Evolutionary conservation across 257 asterid species (phyloP), one percentile per base, ranked within the genome.

Genomic region (Fraxinus anomala): DNA sequence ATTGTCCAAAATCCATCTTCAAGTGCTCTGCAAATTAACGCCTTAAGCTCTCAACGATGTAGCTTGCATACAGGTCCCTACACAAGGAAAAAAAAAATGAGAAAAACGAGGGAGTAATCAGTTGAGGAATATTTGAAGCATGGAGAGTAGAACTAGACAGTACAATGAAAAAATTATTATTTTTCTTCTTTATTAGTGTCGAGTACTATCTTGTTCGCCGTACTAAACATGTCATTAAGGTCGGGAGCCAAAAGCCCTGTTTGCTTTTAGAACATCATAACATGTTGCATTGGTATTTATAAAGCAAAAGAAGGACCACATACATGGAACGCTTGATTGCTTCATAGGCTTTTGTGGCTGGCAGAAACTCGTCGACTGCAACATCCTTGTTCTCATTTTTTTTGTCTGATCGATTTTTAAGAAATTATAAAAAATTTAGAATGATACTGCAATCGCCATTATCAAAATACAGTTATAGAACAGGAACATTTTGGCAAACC

Each of bases 371-470:
- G 63, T 88, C 87, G 8, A 95, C 98, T 3, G 92, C 98, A 70
- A 92, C 98, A 34, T 91, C 98, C 86, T 95, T 92, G 89, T 93
- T 93, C 94, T 95, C 98, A 74, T 95, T 93, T 86, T 93, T 95
- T 89, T 95, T 93, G 79, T 95, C 98, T 92, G 82, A 70, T 77
- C 70, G 44, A 80, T 79, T 24, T 70, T 90, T 82, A 86, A 85
- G 89, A 73, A 85, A 31, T 31, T 37, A 34, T 26, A 17, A 81
- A 26, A n/a, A 19, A 17, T 3, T 3, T 10, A 33, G 49, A 7
- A 54, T 19, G 54, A 49, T 56, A 65, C 68, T 33, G 68, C 26
- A 17, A 24, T 33, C 1, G 42, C 63, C 23, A n/a, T n/a, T 8
- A n/a, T 23, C 24, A 34, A 76, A 37, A 11, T 72, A 40, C 61